These are phyloP conservation scores for Penicillium chermesinum DNA, from an alignment of 495 filamentous ascomycete species.

Conservation along the genomic window DNA sequence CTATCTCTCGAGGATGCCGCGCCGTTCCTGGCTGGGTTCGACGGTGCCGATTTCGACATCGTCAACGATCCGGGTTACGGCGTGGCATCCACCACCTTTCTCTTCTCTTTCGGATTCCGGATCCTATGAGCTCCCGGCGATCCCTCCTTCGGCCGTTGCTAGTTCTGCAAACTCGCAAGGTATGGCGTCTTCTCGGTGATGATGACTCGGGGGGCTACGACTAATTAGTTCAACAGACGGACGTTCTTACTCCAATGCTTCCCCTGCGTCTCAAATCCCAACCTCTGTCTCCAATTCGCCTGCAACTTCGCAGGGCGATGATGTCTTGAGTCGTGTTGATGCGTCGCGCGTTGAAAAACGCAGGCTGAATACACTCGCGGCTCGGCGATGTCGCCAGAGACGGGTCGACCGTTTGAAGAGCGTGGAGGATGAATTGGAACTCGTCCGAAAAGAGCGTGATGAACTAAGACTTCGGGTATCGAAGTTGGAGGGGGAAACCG, in stretches of 20 bases:
- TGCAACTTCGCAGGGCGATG: constrained; percentile 19
- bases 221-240: constrained; percentile 7
- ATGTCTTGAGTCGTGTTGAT: constrained; percentile 14
- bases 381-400: constrained; percentile 66
- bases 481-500: constrained; percentile 58
- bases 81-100: constrained; percentile 13
- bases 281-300: constrained; percentile 13
- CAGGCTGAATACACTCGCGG: constrained; percentile 62
- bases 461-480: constrained; percentile 60
- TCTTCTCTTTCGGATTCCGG: constrained; percentile 24
- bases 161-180: constrained; percentile 24
- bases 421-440: constrained; percentile 57
- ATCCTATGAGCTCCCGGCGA: constrained; percentile 10
- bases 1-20: constrained; percentile 11
- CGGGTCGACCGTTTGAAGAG: constrained; percentile 61
- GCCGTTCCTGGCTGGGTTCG: constrained; percentile 11
- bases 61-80: constrained; percentile 14
- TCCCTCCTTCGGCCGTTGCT: constrained; percentile 9
- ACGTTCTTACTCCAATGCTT: constrained; percentile 13
- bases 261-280: constrained; percentile 19
- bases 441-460: constrained; percentile 56
- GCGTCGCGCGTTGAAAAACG: constrained; percentile 47
- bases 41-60: constrained; percentile 9
- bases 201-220: neutral
- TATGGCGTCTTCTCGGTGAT: neutral